A percentile compares a stretch with the other conserved stretches of the same genome.
Evolutionary conservation across 305 asterid genomes (phyloP).

Genomic region (Fraxinus velutina): DNA sequence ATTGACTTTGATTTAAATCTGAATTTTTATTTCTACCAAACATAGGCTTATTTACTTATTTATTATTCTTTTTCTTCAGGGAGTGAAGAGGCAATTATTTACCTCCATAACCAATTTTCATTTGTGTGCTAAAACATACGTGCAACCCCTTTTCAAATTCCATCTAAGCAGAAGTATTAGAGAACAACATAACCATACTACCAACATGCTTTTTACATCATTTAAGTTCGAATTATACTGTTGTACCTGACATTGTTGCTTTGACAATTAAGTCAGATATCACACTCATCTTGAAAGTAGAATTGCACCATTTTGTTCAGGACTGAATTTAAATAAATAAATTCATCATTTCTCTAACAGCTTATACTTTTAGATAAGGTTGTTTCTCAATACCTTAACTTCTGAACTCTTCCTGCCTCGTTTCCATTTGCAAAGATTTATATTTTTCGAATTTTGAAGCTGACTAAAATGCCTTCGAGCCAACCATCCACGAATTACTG

Average conservation of each 20-base stretch:
- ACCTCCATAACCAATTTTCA: background rate
- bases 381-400: constrained; percentile 54
- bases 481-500: constrained; percentile 88
- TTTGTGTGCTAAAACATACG: background rate
- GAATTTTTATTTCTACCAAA: background rate
- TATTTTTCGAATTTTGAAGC: constrained; percentile 35
- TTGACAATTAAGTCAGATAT: background rate
- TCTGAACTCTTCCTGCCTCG: constrained; percentile 49
- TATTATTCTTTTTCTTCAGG: background rate
- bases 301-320: background rate
- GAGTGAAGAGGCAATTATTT: background rate
- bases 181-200: background rate
- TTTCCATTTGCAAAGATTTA: constrained; percentile 32
- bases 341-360: background rate
- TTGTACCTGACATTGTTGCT: background rate
- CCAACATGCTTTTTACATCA: background rate
- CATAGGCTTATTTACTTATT: background rate
- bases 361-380: background rate
- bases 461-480: constrained; percentile 51
- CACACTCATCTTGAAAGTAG: background rate
- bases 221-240: background rate
- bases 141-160: background rate
- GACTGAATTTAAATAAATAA: background rate
- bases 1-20: too few relatives aligned
- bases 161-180: background rate